A percentile compares a stretch with the other conserved stretches of the same genome.
phyloP scores from a whole-genome alignment of 2,329 filamentous ascomycete genomes.

The Hypoxylon sp. region DNA sequence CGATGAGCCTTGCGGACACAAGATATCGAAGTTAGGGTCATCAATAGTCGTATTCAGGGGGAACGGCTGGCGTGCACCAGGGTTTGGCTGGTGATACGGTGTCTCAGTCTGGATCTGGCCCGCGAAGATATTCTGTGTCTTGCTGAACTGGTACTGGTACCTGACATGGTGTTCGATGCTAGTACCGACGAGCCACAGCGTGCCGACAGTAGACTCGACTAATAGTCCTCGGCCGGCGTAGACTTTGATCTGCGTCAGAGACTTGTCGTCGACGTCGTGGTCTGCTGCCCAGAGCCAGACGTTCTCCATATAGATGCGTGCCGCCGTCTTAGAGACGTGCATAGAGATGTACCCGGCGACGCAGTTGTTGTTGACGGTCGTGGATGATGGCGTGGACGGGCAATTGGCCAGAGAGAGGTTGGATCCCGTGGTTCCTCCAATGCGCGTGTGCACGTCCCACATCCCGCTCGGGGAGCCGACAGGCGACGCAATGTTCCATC shows the following conservation, averaged over 20 bases:
- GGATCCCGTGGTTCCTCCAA: conserved; percentile 80
- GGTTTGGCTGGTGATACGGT: conserved; percentile 79
- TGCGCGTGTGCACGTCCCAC: conserved; percentile 84
- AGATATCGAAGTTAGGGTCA: conserved; percentile 67
- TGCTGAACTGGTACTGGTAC: conserved; percentile 77
- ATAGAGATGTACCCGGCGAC: conserved; percentile 62
- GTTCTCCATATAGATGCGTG: conserved; percentile 61
- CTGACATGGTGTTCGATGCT: conserved; percentile 75
- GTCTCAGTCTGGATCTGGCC: conserved; percentile 79
- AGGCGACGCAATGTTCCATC: conserved; percentile 70
- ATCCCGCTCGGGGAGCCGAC: conserved; percentile 64
- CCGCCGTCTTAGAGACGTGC: conserved; percentile 58
- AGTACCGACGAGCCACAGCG: conserved; percentile 75
- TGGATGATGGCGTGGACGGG: conserved; percentile 61
- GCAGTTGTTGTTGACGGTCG: conserved; percentile 54
- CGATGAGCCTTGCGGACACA: conserved; percentile 56
- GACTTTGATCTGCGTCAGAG: conserved; percentile 62
- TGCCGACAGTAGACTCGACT: conserved; percentile 61
- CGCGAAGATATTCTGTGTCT: conserved; percentile 73
- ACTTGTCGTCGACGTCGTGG: conserved; percentile 66
- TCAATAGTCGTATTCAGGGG: conserved; percentile 58
- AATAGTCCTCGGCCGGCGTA: conserved; percentile 66
- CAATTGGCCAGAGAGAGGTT: conserved; percentile 75
- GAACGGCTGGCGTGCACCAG: conserved; percentile 72
- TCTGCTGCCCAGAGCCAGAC: conserved; percentile 62